Percentiles rank a stretch among this genome's conserved stretches.
phyloP scores from a whole-genome alignment of 257 asterid species.

The Cinchona pubescens region DNA sequence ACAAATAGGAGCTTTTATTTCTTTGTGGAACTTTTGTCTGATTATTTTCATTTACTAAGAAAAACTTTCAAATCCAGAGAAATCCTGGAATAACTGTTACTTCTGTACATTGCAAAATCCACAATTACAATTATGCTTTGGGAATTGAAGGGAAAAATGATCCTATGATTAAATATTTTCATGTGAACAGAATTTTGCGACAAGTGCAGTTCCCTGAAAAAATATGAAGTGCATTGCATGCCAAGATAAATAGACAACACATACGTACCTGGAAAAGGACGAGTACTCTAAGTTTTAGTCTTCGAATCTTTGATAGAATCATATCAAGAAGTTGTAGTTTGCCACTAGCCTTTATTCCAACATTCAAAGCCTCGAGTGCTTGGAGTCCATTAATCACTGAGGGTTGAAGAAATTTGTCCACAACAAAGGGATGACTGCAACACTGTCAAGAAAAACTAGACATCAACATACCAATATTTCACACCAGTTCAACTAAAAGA shows the following conservation, averaged over 20 bases:
- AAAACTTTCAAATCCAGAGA: background rate
- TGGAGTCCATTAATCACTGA: constrained; percentile 45
- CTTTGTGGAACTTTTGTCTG: background rate
- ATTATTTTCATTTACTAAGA: background rate
- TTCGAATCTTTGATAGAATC: constrained; percentile 62
- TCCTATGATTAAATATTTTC: background rate
- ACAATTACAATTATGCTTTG: no score
- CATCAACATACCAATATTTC: background rate
- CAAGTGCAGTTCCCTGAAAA: constrained; percentile 1
- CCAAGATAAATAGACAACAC: constrained; percentile 8
- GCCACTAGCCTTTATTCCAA: constrained; percentile 82
- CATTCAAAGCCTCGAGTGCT: constrained; percentile 44
- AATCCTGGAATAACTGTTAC: background rate
- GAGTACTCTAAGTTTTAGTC: constrained; percentile 53
- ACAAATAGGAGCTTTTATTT: background rate
- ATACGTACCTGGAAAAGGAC: constrained; percentile 73
- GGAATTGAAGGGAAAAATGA: no score
- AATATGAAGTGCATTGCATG: background rate
- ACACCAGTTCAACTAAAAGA: constrained; percentile 1
- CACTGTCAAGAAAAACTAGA: constrained; percentile 48
- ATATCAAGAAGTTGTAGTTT: constrained; percentile 67
- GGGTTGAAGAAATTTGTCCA: constrained; percentile 50
- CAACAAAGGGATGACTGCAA: constrained; percentile 81
- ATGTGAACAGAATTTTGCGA: background rate
- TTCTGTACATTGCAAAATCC: background rate